Evolutionary conservation across 352 stramenopile genomes (phyloP).

Genomic region (Peronospora destructor): DNA sequence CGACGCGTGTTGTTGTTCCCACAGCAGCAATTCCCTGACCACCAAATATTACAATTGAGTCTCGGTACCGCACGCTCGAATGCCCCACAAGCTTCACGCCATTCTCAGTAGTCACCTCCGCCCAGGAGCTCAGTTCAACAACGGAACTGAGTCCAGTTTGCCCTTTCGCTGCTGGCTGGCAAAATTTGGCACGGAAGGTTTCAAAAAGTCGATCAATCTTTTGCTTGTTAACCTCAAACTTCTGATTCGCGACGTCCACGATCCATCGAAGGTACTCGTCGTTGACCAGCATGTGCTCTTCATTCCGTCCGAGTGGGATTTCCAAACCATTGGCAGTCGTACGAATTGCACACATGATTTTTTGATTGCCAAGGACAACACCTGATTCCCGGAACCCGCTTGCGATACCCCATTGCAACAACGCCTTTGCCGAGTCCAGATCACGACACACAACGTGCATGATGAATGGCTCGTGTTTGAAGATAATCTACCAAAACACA

Average conservation of each 20-base stretch:
- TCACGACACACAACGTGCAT: constrained; percentile 88
- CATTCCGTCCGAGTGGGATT: constrained; percentile 64
- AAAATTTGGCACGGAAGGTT: constrained; percentile 47
- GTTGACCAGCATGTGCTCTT: constrained; percentile 49
- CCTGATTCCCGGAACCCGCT: constrained; percentile 87
- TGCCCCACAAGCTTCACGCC: constrained; percentile 60
- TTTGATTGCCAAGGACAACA: constrained; percentile 82
- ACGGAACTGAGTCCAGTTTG: not conserved
- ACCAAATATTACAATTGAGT: constrained; percentile 56
- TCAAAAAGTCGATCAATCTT: constrained; percentile 69
- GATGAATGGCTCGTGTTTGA: constrained; percentile 90
- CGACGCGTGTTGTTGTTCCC: constrained; percentile 54
- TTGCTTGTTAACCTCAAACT: constrained; percentile 70
- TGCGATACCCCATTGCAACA: constrained; percentile 78
- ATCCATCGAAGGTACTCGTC: constrained; percentile 70
- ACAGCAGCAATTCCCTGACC: constrained; percentile 51
- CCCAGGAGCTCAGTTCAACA: constrained; percentile 23
- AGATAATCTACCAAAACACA: constrained; percentile 43
- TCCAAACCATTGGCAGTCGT: constrained; percentile 84
- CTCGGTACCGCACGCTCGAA: constrained; percentile 40
- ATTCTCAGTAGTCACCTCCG: constrained; percentile 13
- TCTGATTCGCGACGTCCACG: constrained; percentile 76
- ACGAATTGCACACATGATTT: constrained; percentile 87
- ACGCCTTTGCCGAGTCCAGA: constrained; percentile 60
- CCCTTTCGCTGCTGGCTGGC: constrained; percentile 3